These are phyloP conservation scores for Fragilariopsis cylindrus DNA, from an alignment of 108 stramenopile genomes.

Conservation along the genomic window DNA sequence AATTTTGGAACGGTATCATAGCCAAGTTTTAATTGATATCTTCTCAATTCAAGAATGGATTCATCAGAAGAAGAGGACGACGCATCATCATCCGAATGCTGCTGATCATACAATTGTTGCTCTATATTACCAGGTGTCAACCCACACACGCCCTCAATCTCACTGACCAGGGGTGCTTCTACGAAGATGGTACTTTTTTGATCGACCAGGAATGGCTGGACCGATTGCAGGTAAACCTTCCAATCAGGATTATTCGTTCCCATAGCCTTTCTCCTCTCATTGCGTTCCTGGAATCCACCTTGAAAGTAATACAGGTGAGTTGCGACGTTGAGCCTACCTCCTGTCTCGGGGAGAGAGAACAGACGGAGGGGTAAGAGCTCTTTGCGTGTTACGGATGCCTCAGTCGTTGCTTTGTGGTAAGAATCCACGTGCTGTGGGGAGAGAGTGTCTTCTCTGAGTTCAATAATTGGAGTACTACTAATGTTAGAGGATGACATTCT, in stretches of 20 bases:
- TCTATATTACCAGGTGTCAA: not conserved
- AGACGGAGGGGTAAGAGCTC: constrained; percentile 43
- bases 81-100: not conserved
- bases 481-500: no score
- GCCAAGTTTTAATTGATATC: constrained; percentile 66
- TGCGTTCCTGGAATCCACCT: constrained; percentile 51
- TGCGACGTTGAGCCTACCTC: constrained; percentile 53
- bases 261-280: constrained; percentile 20
- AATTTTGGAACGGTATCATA: constrained; percentile 78
- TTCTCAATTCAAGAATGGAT: constrained; percentile 60
- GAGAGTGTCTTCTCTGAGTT: constrained; percentile 56
- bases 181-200: constrained; percentile 55
- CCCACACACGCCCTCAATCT: constrained; percentile 1
- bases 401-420: constrained; percentile 37
- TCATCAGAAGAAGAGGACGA: no score
- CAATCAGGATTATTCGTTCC: no score
- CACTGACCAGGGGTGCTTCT: constrained; percentile 47
- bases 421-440: constrained; percentile 27
- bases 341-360: constrained; percentile 61
- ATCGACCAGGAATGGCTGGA: constrained; percentile 38
- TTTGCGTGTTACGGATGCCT: constrained; percentile 31
- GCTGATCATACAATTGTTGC: no score
- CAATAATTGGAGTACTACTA: constrained; percentile 39
- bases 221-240: constrained; percentile 13
- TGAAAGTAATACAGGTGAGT: constrained; percentile 64